Base-by-base conservation (phyloP, 345 rosid species). In the Eucalyptus cloeziana region DNA sequence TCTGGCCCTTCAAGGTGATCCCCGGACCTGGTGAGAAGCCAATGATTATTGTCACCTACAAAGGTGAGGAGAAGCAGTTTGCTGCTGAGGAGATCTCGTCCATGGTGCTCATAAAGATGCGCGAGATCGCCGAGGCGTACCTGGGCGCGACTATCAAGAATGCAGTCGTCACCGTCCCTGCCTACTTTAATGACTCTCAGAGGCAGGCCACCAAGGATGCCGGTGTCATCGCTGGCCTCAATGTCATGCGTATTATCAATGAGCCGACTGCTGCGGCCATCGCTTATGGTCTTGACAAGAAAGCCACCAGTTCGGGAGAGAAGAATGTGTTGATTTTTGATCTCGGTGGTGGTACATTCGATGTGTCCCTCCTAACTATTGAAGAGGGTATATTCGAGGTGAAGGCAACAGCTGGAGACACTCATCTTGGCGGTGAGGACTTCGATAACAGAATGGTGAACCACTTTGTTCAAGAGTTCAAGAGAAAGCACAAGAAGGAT, bases 191-290 rank as follows among this genome's bases (percentile, higher is more conserved):
- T 50, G 96, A 95, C 87, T 94, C 97, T 10, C 97, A 95, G 88
- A 94, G 96, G 89, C 95, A 95, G 85, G 96, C 96, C 1, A 95
- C 96, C 0, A 95, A 95, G 91, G 96, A 95, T 87, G 96, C 96
- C 9, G 96, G 96, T 5, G 94, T 95, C 7, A 95, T 95, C 69
- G 97, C 96, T 58, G 97, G 97, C n/a, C 94, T 94, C 50, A 95
- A 95, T 49, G 97, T 95, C 6, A 90, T 95, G 96, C 95, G 97
- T 49, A 95, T 95, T 45, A 95, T 95, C 88, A 95, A 95, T 17
- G 97, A 95, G 91, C 97, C 97, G 14, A 95, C 97, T 2, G 97
- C 97, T 16, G 97, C 97, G 1, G 97, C 97, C 27, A 95, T 95
- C 87, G 97, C 97, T 40, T 95, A 95, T 50, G 97, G 97, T 89